Base-by-base conservation (phyloP, 805 yeast species). In the Nakazawaea siamensis region DNA sequence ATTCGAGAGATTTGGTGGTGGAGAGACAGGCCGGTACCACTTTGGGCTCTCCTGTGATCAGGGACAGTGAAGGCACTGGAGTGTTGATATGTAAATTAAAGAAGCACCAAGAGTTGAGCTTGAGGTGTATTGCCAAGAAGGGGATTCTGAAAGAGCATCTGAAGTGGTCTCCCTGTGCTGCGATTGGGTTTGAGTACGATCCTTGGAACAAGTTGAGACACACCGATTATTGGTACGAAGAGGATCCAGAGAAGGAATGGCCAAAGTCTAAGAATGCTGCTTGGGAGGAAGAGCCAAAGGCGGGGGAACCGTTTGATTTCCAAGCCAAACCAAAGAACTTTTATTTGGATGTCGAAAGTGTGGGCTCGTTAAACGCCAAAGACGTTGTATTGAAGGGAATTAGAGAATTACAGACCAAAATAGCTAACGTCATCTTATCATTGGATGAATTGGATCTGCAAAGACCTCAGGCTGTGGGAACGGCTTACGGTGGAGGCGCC, bases 191-290 rank as follows among this genome's bases (percentile, higher is more conserved):
- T 50, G 98, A 90, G 58, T 90, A 90, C 53, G 98, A 90, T 52
- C 98, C 99, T n/a, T 90, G 95, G 94, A 92, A 92, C 61, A 92
- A 90, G 60, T 69, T 92, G 50, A 80, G 83, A 54, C 98, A 92
- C 56, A 92, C 98, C 0, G 95, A 87, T 49, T 84, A 73, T 53
- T 92, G 99, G 99, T 85, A 81, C 55, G 98, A 92, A 60, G 90
- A 78, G 43, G 82, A 77, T 52, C 81, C 84, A 23, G 85, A 75
- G 26, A 73, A 68, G 30, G 99, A 92, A 64, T 92, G 99, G 99
- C 98, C 99, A 24, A 70, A 70, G 43, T 73, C 85, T 27, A 73
- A 73, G 44, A 90, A 92, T 59, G 76, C 94, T 46, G 95, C 85
- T 50, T 92, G 90, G 79, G 99, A 92, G 61, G 98, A 92, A 57